Evolutionary conservation across 345 rosid genomes (phyloP), one percentile per base, ranked within the genome.

Genomic region (Dovyalis caffra): DNA sequence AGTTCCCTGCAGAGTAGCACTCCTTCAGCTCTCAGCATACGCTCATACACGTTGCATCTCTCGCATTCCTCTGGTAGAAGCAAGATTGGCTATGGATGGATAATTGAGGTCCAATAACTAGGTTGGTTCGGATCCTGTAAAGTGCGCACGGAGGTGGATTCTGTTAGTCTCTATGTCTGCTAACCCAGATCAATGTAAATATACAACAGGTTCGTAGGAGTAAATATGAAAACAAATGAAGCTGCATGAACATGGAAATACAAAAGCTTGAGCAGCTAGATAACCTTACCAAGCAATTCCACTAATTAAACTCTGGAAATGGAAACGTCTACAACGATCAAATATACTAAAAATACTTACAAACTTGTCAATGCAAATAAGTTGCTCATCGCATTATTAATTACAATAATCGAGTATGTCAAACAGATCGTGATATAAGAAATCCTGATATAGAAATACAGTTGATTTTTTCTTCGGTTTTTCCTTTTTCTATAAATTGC

Each of bases 401-500:
- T 84, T 80, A 82, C 82, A 82, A 38, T 68, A 69, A 66, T 33
- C 28, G 72, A 47, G 16, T 60, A 66, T 58, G 65, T 8, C 57
- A 66, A 68, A 53, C 49, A 6, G 69, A 34, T 20, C 37, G 47
- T 53, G 34, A 15, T 25, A 49, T 73, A 49, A 23, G 26, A 47
- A 11, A 73, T 66, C 25, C 8, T 7, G 18, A 65, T 25, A 15
- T 43, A 43, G 47, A 72, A 28, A 40, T 64, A 57, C 26, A 21
- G 21, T 31, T 8, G 57, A 29, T 29, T 28, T 43, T 15, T 8
- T 61, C 25, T 8, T 20, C 6, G 8, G 11, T 28, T 1, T 21
- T 37, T 14, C 40, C 40, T 56, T 26, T 25, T 18, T 70, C n/a
- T 23, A 29, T 58, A 61, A 14, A 57, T 8, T 15, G 9, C 29